Base-by-base conservation (phyloP, 2,329 filamentous ascomycete species). In the Iodosphaeria phyllophila region DNA sequence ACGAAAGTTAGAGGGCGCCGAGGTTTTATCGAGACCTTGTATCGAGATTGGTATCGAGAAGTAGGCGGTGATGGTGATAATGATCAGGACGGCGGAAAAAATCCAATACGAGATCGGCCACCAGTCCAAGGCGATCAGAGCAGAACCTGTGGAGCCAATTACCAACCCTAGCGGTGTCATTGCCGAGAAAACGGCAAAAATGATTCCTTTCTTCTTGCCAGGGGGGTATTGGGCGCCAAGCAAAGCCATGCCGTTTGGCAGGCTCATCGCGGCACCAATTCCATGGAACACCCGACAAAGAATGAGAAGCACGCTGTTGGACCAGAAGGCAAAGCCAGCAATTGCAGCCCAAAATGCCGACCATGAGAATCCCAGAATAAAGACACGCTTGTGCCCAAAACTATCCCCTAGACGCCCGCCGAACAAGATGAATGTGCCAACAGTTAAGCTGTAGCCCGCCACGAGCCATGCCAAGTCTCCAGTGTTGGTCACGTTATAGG, bases 181-280 rank as follows among this genome's bases (percentile, higher is more conserved):
- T 1, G 52, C 51, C 1, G 54, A 53, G 27, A 63, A 59, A 3
- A 60, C 41, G 3, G 50, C 49, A 32, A 78, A 73, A 1, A 64
- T 55, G 47, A 74, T 62, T 23, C 64, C 57, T 41, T 74, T 74
- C 29, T 58, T 53, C 26, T 44, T 49, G 0, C 70, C 69, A 0
- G 62, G 62, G 0, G 52, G 46, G 33, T 73, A 75, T 0, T 60
- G 55, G 0, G 51, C 50, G 3, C 68, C 70, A 1, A 77, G 43
- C 8, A 79, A 52, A 3, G 69, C 71, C 13, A 77, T 44, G 0
- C 55, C 67, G 32, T 74, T 78, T 1, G 74, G 73, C 13, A 77
- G 48, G 8, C 60, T 47, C 17, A 78, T 51, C 1, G 70, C 68
- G 0, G 68, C 64, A 0, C 73, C 74, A 11, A 73, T 56, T 0